phyloP scores from a whole-genome alignment of 768 basidiomycete genomes.

The Terana coerulea region DNA sequence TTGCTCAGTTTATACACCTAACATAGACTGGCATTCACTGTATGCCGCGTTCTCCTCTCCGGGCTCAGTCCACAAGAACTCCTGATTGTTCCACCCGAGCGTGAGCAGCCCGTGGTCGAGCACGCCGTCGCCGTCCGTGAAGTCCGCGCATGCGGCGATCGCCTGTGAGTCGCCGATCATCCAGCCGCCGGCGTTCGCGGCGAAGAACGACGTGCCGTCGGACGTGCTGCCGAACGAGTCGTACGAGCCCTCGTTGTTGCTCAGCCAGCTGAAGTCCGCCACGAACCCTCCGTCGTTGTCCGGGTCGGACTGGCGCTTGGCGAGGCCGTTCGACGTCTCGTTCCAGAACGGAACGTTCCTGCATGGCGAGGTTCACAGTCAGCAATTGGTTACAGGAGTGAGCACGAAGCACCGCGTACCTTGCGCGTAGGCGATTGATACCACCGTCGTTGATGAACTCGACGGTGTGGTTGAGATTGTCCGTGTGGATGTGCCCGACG shows the following conservation, averaged over 20 bases:
- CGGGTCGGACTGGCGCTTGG: neutral
- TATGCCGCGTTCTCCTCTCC: neutral
- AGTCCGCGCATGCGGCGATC: conserved; percentile 2
- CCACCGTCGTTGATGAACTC: neutral
- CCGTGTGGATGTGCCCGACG: neutral
- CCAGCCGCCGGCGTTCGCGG: neutral
- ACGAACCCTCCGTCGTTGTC: neutral
- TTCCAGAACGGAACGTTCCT: neutral
- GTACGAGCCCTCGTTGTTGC: conserved; percentile 5
- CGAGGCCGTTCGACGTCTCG: neutral
- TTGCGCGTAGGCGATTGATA: neutral
- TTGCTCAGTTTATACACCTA: no score
- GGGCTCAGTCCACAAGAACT: conserved; percentile 1
- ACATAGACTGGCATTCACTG: neutral
- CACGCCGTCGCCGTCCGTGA: conserved; percentile 1
- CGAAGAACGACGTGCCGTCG: neutral
- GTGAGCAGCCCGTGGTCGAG: conserved; percentile 3
- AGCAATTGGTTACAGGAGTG: neutral
- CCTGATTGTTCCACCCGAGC: conserved; percentile 5
- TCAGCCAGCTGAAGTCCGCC: conserved; percentile 3
- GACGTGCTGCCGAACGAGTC: conserved; percentile 2
- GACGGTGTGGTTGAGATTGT: neutral
- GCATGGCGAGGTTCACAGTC: neutral
- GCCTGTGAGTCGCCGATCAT: neutral
- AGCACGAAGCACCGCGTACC: neutral